Percentiles rank a stretch among this genome's conserved stretches.
phyloP scores from a whole-genome alignment of 169 alveolate genomes.

The Plasmodium relictum region DNA sequence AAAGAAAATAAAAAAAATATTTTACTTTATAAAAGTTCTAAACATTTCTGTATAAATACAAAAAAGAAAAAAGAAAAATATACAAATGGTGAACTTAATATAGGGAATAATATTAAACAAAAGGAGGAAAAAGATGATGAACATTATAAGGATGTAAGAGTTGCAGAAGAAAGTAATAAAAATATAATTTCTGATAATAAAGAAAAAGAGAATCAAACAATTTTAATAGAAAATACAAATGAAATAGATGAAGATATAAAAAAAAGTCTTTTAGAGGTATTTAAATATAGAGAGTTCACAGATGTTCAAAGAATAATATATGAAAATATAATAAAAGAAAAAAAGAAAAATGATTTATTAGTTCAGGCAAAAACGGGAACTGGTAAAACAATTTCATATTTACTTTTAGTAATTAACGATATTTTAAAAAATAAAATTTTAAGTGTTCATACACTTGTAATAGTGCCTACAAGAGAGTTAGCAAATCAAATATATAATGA shows the following conservation, averaged over 20 bases:
- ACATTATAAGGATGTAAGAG: not conserved
- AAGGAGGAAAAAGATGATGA: not conserved
- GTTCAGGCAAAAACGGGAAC: slow-evolving; percentile 97
- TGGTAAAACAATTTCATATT: slow-evolving; percentile 94
- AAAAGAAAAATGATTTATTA: slow-evolving; percentile 83
- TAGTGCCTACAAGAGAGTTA: slow-evolving; percentile 97
- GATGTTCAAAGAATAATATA: slow-evolving; percentile 74
- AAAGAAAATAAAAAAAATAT: not conserved
- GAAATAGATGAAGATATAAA: slow-evolving; percentile 62
- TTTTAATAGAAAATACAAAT: slow-evolving; percentile 32
- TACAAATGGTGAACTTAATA: not conserved
- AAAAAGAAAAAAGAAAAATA: not conserved
- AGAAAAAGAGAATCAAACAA: not conserved
- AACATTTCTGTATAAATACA: not conserved
- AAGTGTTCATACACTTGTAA: slow-evolving; percentile 90
- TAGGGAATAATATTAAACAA: not conserved
- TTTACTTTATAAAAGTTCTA: not conserved
- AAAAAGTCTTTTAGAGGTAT: slow-evolving; percentile 52
- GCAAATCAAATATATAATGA: slow-evolving; percentile 93
- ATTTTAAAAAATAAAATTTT: slow-evolving; percentile 89
- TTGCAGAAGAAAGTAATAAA: not conserved
- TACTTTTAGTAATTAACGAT: slow-evolving; percentile 93
- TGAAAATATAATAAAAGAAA: slow-evolving; percentile 59
- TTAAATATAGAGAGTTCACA: slow-evolving; percentile 71
- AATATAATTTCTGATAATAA: not conserved